Evolutionary conservation across 345 rosid species (phyloP).

Genomic region (Balakata baccata): DNA sequence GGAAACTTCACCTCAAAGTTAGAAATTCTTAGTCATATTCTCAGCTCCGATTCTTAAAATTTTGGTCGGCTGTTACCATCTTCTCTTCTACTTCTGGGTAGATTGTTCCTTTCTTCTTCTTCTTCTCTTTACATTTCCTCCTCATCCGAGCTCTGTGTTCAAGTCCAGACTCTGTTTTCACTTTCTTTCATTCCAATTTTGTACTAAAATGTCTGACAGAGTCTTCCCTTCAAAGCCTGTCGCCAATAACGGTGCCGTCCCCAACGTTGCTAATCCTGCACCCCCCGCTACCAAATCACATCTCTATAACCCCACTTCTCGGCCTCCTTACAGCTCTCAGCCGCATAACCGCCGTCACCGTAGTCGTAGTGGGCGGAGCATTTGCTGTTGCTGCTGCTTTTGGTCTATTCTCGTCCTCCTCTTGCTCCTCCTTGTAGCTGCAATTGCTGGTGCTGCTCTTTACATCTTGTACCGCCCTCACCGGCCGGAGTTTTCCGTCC

Average conservation of each 20-base stretch:
- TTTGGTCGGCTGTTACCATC: constrained; percentile 9
- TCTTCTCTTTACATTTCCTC: neutral
- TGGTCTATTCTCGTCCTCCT: constrained; percentile 69
- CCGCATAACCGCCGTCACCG: constrained; percentile 51
- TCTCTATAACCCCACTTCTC: constrained; percentile 54
- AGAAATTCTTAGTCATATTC: neutral
- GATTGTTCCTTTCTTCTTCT: neutral
- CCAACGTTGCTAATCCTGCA: constrained; percentile 15
- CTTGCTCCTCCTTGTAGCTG: constrained; percentile 53
- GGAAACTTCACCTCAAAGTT: constrained; percentile 16
- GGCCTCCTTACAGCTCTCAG: constrained; percentile 59
- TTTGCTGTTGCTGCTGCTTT: constrained; percentile 85
- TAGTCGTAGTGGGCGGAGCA: constrained; percentile 51
- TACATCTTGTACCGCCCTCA: constrained; percentile 79
- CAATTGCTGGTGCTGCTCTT: constrained; percentile 66
- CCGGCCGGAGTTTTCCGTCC: constrained; percentile 63
- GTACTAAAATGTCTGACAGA: constrained; percentile 43
- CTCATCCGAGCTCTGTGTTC: no score
- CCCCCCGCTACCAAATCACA: constrained; percentile 42
- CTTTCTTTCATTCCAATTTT: neutral
- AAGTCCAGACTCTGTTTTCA: neutral
- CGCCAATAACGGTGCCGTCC: constrained; percentile 1
- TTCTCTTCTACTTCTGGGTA: neutral
- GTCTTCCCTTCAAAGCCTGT: constrained; percentile 70
- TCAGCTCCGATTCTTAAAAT: constrained; percentile 1